Base-by-base conservation (phyloP, 768 basidiomycete genomes). In the Tylopilus vinaceipallidus region DNA sequence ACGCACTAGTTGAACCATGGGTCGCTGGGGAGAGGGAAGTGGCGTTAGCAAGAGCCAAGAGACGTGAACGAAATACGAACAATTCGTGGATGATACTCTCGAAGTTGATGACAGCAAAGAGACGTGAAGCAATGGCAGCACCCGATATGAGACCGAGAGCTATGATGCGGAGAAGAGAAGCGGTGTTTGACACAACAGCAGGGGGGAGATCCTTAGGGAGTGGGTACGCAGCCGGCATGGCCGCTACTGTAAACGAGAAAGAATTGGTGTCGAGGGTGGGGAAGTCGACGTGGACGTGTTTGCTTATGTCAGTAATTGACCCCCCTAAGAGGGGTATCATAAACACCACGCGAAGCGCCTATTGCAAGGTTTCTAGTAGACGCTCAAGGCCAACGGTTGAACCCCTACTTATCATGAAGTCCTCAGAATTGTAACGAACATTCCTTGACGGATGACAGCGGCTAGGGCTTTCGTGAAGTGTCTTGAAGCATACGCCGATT, bases 81-180 rank as follows among this genome's bases (percentile, higher is more conserved):
- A 98, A 98, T 77, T 98, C 97, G 71, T 98, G 95, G 61, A 99
- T 98, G 62, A 99, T 93, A 78, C 93, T 95, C 75, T 99, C 97
- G 67, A 97, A 98, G 60, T 98, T 91, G 55, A 98, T 75, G 61
- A 99, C 97, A 56, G 97, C 95, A 65, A 99, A 99, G 62, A 98
- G 77, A 69, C 97, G 85, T n/a, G 94, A 95, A 29, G 95, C 87
- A 63, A 98, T 89, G 20, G 97, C 95, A 62, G 95, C 93, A 58
- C 81, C 93, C 47, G 93, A 93, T 61, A 98, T 98, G 64, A 95
- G 77, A 14, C 81, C 77, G 49, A 99, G 86, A 20, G 95, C 88
- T 57, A 97, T 79, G 55, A 95, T 92, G 56, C 91, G 86, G 58
- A 99, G 75, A 58, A 98, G 78, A 43, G 93, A 93, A 35, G 87